phyloP scores from a whole-genome alignment of 2,329 filamentous ascomycete species.

The Zasmidium citrigriseum region DNA sequence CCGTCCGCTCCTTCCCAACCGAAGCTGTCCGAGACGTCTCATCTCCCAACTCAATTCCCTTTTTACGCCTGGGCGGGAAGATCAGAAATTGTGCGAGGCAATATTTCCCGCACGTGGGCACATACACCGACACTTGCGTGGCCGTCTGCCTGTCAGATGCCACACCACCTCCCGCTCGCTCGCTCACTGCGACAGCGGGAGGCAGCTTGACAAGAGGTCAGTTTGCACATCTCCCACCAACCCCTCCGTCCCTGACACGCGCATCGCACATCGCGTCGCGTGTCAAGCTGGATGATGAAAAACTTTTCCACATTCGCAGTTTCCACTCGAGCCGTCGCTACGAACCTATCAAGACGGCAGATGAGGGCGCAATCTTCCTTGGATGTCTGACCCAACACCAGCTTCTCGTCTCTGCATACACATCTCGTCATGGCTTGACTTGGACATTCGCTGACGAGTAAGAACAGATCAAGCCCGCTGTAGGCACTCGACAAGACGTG shows the following conservation, averaged over 20 bases:
- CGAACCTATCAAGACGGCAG: constrained; percentile 41
- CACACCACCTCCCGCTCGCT: constrained; percentile 3
- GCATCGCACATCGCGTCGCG: constrained; percentile 7
- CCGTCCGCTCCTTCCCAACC: neutral
- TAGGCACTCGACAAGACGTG: neutral
- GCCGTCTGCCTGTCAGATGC: constrained; percentile 4
- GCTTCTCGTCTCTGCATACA: neutral
- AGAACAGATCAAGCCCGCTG: neutral
- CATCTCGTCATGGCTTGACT: neutral
- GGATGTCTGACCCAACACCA: constrained; percentile 39
- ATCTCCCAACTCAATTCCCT: neutral
- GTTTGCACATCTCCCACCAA: constrained; percentile 4
- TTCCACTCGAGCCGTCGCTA: constrained; percentile 65
- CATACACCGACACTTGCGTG: too few relatives aligned
- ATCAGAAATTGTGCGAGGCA: too few relatives aligned
- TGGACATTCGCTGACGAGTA: constrained; percentile 1
- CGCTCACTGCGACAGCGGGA: constrained; percentile 1
- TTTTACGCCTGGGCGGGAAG: neutral
- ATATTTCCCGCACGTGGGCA: too few relatives aligned
- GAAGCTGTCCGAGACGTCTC: neutral
- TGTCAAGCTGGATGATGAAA: constrained; percentile 36
- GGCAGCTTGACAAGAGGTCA: constrained; percentile 14
- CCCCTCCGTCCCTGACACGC: constrained; percentile 7
- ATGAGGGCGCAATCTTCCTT: constrained; percentile 44
- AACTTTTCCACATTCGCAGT: constrained; percentile 78